A percentile compares a stretch with the other conserved stretches of the same genome.
phyloP scores from a whole-genome alignment of 2,329 filamentous ascomycete genomes.

The Amphichorda felina region DNA sequence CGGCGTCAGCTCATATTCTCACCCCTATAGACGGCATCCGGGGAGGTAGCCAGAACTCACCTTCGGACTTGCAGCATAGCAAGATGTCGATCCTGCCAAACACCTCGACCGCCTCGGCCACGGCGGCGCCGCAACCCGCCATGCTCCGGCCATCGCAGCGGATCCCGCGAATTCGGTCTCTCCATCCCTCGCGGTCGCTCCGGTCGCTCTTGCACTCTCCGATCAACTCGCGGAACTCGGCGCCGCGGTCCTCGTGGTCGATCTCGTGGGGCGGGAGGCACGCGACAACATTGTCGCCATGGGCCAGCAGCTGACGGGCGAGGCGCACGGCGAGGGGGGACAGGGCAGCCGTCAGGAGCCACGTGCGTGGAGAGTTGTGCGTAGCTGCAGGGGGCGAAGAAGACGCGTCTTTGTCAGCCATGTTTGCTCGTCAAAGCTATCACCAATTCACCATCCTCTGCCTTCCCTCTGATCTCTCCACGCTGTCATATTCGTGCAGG shows the following conservation, averaged over 20 bases:
- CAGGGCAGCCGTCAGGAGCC: conserved; percentile 81
- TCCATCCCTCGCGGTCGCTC: conserved; percentile 66
- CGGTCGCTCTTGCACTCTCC: conserved; percentile 50
- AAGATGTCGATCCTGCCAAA: conserved; percentile 87
- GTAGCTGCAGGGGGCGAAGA: conserved; percentile 33
- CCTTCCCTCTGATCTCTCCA: neutral
- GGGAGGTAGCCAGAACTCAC: conserved; percentile 27
- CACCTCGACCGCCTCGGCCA: conserved; percentile 73
- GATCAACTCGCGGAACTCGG: conserved; percentile 71
- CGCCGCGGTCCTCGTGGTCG: conserved; percentile 62
- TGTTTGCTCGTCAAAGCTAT: neutral
- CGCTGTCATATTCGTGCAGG: too few species aligned
- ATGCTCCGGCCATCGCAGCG: conserved; percentile 50
- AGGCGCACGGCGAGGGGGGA: conserved; percentile 78
- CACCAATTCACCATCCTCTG: too few species aligned
- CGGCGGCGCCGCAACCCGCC: conserved; percentile 69
- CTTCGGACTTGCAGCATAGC: conserved; percentile 80
- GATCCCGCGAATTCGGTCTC: conserved; percentile 59
- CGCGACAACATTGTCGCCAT: conserved; percentile 83
- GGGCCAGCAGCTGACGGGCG: conserved; percentile 69
- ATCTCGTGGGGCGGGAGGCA: conserved; percentile 71
- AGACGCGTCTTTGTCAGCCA: conserved; percentile 4
- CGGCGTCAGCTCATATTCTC: too few species aligned
- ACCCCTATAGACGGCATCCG: too few species aligned
- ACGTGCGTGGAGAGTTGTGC: conserved; percentile 70